A percentile compares a stretch with the other conserved stretches of the same genome.
Conservation (phyloP, 2,329 filamentous ascomycete species). For the Epichloe sp. region DNA sequence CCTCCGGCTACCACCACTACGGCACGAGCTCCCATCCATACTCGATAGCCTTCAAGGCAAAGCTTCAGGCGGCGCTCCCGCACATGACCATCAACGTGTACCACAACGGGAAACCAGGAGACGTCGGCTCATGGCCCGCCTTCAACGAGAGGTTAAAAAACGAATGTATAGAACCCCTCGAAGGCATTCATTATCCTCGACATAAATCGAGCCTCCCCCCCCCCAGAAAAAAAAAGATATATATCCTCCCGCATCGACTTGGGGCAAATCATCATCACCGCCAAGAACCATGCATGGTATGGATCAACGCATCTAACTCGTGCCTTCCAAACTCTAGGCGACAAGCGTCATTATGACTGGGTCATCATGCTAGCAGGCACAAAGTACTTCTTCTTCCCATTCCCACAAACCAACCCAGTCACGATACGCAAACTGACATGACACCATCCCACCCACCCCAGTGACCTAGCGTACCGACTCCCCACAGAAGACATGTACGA, state of each 20-base stretch:
- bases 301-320: too few species aligned
- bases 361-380: constrained; percentile 51
- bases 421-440: neutral
- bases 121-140: constrained; percentile 26
- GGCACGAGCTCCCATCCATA: constrained; percentile 40
- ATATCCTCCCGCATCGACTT: too few species aligned
- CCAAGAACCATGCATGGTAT: too few species aligned
- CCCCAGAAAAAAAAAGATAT: neutral
- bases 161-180: constrained; percentile 18
- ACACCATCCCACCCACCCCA: constrained; percentile 9
- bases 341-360: constrained; percentile 38
- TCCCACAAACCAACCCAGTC: neutral
- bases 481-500: constrained; percentile 31
- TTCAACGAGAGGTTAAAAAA: constrained; percentile 19
- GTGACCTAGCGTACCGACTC: constrained; percentile 35
- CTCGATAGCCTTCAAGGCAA: constrained; percentile 30
- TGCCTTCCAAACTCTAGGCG: constrained; percentile 7
- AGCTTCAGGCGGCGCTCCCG: constrained; percentile 33
- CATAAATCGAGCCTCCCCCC: neutral
- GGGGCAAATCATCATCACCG: too few species aligned
- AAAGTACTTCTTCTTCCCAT: constrained; percentile 27
- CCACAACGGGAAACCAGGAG: constrained; percentile 38
- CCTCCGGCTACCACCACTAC: constrained; percentile 35
- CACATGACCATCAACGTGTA: constrained; percentile 29
- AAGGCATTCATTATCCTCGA: neutral